Conservation (phyloP, 768 basidiomycete genomes). For the Podaxis sp. region DNA sequence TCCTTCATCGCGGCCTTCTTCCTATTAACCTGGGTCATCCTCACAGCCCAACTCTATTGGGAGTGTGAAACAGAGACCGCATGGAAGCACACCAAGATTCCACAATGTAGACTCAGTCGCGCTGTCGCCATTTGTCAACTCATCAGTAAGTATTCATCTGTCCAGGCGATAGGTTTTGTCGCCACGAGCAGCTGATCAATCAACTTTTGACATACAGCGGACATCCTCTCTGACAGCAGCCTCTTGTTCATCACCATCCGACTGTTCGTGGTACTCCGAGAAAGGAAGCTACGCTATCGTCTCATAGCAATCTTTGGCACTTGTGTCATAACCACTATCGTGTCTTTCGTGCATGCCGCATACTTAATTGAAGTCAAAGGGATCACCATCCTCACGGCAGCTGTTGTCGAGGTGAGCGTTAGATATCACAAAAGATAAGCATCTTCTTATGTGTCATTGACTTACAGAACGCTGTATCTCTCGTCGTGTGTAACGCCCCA, state of each 20-base stretch:
- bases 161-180: neutral
- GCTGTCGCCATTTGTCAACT: constrained; percentile 4
- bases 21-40: constrained; percentile 29
- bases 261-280: constrained; percentile 41
- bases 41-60: constrained; percentile 46
- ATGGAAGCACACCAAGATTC: neutral
- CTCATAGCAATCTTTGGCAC: constrained; percentile 54
- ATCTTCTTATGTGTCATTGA: neutral
- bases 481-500: constrained; percentile 41
- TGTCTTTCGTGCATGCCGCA: constrained; percentile 48
- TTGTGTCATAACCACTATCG: constrained; percentile 48
- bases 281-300: constrained; percentile 36
- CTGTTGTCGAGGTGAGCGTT: constrained; percentile 40
- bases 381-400: constrained; percentile 33
- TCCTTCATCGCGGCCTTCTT: constrained; percentile 30
- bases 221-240: constrained; percentile 43
- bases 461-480: constrained; percentile 31
- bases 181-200: neutral
- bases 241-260: constrained; percentile 45
- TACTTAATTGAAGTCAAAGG: constrained; percentile 35
- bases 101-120: neutral
- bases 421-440: neutral
- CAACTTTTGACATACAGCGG: constrained; percentile 33
- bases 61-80: constrained; percentile 35
- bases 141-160: constrained; percentile 1